These are phyloP conservation scores for Choiromyces venosus DNA, from an alignment of 495 filamentous ascomycete genomes.

Conservation along the genomic window DNA sequence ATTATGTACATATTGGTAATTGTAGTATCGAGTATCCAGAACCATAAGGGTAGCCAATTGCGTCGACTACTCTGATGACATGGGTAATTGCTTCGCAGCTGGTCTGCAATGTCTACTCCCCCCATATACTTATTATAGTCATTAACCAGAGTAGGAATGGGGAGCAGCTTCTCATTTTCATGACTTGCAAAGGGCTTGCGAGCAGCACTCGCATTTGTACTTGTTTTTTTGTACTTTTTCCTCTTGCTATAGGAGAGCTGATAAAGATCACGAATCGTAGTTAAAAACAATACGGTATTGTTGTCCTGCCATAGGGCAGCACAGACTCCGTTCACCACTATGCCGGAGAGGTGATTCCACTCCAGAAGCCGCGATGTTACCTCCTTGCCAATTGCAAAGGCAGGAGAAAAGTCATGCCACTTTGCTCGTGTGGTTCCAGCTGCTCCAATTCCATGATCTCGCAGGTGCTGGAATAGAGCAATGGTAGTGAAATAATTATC, in stretches of 20 bases:
- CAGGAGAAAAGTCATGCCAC: constrained; percentile 2
- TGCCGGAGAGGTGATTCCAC: no score
- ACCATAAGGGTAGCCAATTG: constrained; percentile 34
- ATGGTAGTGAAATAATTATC: no score
- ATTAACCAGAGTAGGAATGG: constrained; percentile 21
- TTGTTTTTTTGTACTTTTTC: constrained; percentile 3
- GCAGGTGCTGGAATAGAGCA: constrained; percentile 4
- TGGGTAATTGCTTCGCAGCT: no score
- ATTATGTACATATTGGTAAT: constrained; percentile 8
- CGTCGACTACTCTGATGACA: no score
- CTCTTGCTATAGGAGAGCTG: no score
- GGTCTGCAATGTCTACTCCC: no score
- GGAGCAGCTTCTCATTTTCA: background rate
- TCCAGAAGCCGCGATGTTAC: constrained; percentile 1
- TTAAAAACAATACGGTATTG: constrained; percentile 12
- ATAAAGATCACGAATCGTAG: constrained; percentile 19
- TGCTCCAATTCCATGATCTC: background rate
- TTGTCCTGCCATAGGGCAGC: constrained; percentile 4
- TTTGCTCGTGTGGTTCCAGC: constrained; percentile 3
- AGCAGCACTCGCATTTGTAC: background rate
- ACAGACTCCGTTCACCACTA: constrained; percentile 4
- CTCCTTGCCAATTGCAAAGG: constrained; percentile 8
- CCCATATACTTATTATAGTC: no score
- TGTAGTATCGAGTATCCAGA: constrained; percentile 33
- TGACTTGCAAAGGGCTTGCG: no score